A percentile compares a stretch with the other conserved stretches of the same genome.
Evolutionary conservation across 495 filamentous ascomycete species (phyloP).

Genomic region (Xylaria cubensis): DNA sequence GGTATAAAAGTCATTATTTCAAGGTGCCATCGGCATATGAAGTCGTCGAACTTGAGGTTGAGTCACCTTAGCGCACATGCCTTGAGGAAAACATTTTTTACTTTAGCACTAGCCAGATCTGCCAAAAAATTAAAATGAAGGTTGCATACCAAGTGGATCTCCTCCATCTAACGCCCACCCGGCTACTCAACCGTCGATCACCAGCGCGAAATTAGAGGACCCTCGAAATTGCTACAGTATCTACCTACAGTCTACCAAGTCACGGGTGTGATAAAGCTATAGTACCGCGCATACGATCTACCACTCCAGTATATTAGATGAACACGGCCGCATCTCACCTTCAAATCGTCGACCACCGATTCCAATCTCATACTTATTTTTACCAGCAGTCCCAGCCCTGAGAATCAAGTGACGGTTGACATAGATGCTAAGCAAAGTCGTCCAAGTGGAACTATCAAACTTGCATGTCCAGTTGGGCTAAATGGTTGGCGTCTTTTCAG

Average conservation of each 20-base stretch:
- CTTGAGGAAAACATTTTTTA: slow-evolving; percentile 26
- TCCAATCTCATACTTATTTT: neutral
- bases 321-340: slow-evolving; percentile 8
- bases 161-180: slow-evolving; percentile 17
- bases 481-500: slow-evolving; percentile 10
- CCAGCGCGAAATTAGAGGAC: slow-evolving; percentile 26
- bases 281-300: slow-evolving; percentile 7
- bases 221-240: slow-evolving; percentile 23
- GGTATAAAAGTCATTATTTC: neutral
- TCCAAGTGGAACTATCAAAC: slow-evolving; percentile 10
- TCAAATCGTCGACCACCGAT: neutral
- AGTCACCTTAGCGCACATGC: neutral
- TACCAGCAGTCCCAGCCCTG: neutral
- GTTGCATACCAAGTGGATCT: slow-evolving; percentile 23
- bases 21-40: neutral
- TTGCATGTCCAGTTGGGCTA: slow-evolving; percentile 3
- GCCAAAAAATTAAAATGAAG: slow-evolving; percentile 26
- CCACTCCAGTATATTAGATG: slow-evolving; percentile 4
- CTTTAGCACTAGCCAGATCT: slow-evolving; percentile 19
- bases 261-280: slow-evolving; percentile 21
- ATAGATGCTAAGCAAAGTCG: neutral
- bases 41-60: neutral
- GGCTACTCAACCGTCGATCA: slow-evolving; percentile 29
- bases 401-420: slow-evolving; percentile 8
- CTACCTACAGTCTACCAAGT: neutral